A percentile compares a stretch with the other conserved stretches of the same genome.
Conservation (phyloP, 2,329 filamentous ascomycete genomes). For the Talaromyces sp. region DNA sequence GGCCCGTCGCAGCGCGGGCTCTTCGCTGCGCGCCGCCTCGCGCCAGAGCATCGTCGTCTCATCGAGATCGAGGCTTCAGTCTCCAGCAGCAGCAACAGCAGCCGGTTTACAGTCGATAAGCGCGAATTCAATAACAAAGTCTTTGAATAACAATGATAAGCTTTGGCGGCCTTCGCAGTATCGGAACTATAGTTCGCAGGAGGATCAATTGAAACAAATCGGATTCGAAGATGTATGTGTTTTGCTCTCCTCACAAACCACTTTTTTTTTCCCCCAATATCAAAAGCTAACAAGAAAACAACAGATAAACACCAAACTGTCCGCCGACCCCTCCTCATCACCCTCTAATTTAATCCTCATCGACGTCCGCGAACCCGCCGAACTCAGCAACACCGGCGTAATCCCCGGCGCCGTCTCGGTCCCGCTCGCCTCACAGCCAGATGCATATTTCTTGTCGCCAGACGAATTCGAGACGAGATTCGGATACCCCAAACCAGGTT, state of each 20-base stretch:
- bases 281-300: conserved; percentile 4
- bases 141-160: background rate
- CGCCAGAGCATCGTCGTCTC: conserved; percentile 1
- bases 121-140: background rate
- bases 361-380: conserved; percentile 46
- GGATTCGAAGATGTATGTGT: conserved; percentile 31
- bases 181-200: conserved; percentile 4
- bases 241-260: background rate
- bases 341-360: conserved; percentile 31
- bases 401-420: conserved; percentile 83
- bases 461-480: conserved; percentile 81
- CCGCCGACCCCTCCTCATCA: conserved; percentile 25
- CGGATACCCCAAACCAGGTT: conserved; percentile 65
- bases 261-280: background rate
- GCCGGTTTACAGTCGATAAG: background rate
- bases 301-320: conserved; percentile 26
- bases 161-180: background rate
- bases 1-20: conserved; percentile 5
- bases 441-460: conserved; percentile 68
- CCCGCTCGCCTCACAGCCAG: conserved; percentile 69
- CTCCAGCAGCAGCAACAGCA: background rate
- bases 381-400: conserved; percentile 40
- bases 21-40: background rate
- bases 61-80: background rate
- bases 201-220: conserved; percentile 21